phyloP scores from a whole-genome alignment of 73 alveolate genomes.

The Paraurostyla sp. region DNA sequence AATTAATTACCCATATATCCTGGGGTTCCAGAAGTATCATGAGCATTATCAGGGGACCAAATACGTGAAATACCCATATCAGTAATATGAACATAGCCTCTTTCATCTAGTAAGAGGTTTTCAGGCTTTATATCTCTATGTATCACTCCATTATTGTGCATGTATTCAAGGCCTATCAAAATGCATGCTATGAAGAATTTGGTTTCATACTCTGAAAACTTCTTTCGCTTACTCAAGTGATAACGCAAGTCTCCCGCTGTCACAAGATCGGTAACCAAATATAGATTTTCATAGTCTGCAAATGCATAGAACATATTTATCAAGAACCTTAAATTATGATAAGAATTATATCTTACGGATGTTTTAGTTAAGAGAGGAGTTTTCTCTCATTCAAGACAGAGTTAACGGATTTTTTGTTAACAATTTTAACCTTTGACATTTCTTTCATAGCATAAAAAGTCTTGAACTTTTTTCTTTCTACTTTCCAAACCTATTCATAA shows the following conservation, averaged over 20 bases:
- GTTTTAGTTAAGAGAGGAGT: constrained; percentile 62
- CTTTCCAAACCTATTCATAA: constrained; percentile 81
- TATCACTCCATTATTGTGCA: constrained; percentile 67
- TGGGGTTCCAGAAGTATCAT: constrained; percentile 81
- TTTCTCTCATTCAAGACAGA: constrained; percentile 75
- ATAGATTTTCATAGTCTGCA: constrained; percentile 71
- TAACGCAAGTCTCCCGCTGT: constrained; percentile 78
- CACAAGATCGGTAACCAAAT: constrained; percentile 72
- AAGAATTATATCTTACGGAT: no score
- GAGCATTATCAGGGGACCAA: constrained; percentile 69
- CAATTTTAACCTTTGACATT: constrained; percentile 65
- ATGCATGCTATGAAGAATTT: constrained; percentile 77
- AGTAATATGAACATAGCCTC: constrained; percentile 42
- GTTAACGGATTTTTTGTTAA: constrained; percentile 61
- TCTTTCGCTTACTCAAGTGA: constrained; percentile 67
- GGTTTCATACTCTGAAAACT: constrained; percentile 70
- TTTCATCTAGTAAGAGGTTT: constrained; percentile 61
- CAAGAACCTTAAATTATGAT: no score
- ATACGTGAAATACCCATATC: constrained; percentile 78
- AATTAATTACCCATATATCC: constrained; percentile 75
- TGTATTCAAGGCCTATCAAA: constrained; percentile 71
- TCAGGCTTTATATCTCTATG: constrained; percentile 77
- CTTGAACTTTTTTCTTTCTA: constrained; percentile 67
- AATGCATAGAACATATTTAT: constrained; percentile 78
- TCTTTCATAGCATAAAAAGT: constrained; percentile 77